These are phyloP conservation scores for Pseudogymnoascus sp. DNA, from an alignment of 2,329 filamentous ascomycete species.

Conservation along the genomic window DNA sequence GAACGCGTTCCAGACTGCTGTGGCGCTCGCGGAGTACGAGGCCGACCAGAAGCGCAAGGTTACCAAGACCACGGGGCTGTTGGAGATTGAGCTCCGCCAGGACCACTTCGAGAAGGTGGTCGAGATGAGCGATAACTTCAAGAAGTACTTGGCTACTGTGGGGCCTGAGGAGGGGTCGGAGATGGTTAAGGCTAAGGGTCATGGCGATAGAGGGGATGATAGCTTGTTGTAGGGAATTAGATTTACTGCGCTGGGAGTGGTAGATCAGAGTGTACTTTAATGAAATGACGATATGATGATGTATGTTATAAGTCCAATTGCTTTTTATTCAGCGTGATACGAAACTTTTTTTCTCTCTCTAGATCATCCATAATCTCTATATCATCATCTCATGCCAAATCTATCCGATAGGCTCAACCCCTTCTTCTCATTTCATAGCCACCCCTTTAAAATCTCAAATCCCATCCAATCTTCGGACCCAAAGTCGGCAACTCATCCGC, in stretches of 20 bases:
- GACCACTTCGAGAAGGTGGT: conserved; percentile 22
- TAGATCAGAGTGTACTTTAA: neutral
- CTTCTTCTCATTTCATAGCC: neutral
- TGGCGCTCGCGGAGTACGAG: conserved; percentile 22
- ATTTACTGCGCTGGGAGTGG: neutral
- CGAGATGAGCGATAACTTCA: conserved; percentile 19
- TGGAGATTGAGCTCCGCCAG: conserved; percentile 14
- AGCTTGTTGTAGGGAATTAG: conserved; percentile 13
- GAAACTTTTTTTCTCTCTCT: neutral
- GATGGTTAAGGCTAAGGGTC: conserved; percentile 1
- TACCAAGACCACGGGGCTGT: neutral
- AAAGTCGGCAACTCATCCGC: conserved; percentile 86
- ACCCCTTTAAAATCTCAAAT: conserved; percentile 49
- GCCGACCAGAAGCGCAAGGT: conserved; percentile 12
- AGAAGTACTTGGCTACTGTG: conserved; percentile 19
- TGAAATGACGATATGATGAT: neutral
- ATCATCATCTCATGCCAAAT: neutral
- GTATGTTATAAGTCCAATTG: neutral
- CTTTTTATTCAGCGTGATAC: conserved; percentile 1
- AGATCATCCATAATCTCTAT: neutral
- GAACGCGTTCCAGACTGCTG: conserved; percentile 24
- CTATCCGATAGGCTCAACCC: neutral
- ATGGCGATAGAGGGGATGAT: conserved; percentile 20
- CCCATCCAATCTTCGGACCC: conserved; percentile 79
- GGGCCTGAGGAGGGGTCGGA: conserved; percentile 7